These are phyloP conservation scores for Daldinia loculata DNA, from an alignment of 495 filamentous ascomycete genomes.

Conservation along the genomic window DNA sequence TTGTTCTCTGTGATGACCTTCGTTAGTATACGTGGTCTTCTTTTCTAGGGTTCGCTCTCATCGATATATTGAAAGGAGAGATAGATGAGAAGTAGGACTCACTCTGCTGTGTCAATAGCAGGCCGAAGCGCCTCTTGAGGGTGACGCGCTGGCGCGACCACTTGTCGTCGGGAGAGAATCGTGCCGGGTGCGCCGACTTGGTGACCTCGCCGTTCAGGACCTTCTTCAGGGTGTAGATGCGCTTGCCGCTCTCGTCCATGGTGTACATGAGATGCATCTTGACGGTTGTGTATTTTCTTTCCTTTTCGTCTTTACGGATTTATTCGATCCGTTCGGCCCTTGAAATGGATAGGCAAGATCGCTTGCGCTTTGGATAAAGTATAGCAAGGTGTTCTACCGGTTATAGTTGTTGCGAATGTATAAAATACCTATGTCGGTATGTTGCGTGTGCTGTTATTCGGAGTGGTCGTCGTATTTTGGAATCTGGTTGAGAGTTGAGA, in stretches of 20 bases:
- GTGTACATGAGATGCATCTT: constrained; percentile 93
- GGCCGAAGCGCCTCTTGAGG: constrained; percentile 88
- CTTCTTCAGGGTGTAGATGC: constrained; percentile 90
- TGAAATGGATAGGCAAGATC: neutral
- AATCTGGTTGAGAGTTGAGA: neutral
- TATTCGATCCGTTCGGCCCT: neutral
- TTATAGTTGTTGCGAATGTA: neutral
- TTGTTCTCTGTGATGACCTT: constrained; percentile 41
- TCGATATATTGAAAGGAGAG: neutral
- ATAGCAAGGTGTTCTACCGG: neutral
- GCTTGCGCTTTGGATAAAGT: neutral
- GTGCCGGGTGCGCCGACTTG: constrained; percentile 93
- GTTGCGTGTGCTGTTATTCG: neutral
- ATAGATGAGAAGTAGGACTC: constrained; percentile 45
- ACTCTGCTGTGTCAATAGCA: constrained; percentile 88
- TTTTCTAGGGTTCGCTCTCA: neutral
- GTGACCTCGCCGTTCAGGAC: constrained; percentile 80
- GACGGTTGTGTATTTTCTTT: constrained; percentile 10
- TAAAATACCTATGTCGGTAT: neutral
- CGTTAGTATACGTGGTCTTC: constrained; percentile 10
- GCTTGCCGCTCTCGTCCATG: constrained; percentile 77
- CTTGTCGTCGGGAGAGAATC: constrained; percentile 98
- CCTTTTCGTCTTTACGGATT: neutral
- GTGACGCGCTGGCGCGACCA: constrained; percentile 94
- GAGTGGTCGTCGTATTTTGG: neutral